Base-by-base conservation (phyloP, 2,329 filamentous ascomycete species). In the Pseudofabraea citricarpa region DNA sequence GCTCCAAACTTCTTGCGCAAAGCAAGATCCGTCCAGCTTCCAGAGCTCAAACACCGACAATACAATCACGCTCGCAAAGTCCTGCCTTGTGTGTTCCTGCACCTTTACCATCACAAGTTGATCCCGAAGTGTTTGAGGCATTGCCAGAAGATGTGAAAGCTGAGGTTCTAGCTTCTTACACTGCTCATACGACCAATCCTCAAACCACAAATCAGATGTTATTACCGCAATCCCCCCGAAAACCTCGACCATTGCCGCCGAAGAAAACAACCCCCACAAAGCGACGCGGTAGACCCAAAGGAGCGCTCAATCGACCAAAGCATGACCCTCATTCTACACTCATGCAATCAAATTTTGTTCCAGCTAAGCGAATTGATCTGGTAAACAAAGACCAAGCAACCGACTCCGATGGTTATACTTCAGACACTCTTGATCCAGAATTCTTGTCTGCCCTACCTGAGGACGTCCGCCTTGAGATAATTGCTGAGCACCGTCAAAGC, bases 121-220 rank as follows among this genome's bases (percentile, higher is more conserved):
- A 98, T 57, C 82, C 81, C 0, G 88, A 91, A 32, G 86, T 90
- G 2, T 84, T 97, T 49, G 78, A 83, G 32, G 87, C 87, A 1
- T 71, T 98, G 1, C 93, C 93, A 0, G 81, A 85, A 27, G 89
- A 95, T 49, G 80, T 98, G 60, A 87, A 90, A 49, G 79, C 82
- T 2, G 93, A 97, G 63, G 72, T 97, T 1, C 65, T 96, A 7
- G 82, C 78, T 3, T 81, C 85, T 24, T 95, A 95, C 58, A 46
- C 58, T 45, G 12, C 57, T 53, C 16, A 41, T 39, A 23, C 56
- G 10, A 33, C 22, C 54, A 51, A 63, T 46, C 51, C 62, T 61
- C 41, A 64, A 47, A 43, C 56, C 45, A 29, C 56, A 57, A 42
- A 48, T 18, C 52, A 64, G 64, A 43, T 59, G 53, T 42, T 60